phyloP scores from a whole-genome alignment of 2,329 filamentous ascomycete genomes.

The Daldinia eschscholtzii region DNA sequence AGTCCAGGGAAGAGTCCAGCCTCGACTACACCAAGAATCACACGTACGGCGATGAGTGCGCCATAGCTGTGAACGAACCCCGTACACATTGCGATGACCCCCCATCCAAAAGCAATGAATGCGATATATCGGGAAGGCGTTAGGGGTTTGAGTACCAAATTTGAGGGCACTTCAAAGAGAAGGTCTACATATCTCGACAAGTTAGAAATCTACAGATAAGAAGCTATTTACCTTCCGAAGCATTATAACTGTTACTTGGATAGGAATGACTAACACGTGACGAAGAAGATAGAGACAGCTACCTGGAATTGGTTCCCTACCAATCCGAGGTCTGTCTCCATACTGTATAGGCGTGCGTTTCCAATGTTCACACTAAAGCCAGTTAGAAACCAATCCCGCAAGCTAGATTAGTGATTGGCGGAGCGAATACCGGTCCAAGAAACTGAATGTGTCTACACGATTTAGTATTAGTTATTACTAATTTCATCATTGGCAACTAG shows the following conservation, averaged over 20 bases:
- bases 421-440: conserved; percentile 73
- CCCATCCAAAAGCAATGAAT: conserved; percentile 74
- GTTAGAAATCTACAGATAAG: conserved; percentile 8
- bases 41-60: conserved; percentile 74
- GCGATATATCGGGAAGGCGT: conserved; percentile 73
- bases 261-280: conserved; percentile 65
- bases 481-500: background rate
- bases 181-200: conserved; percentile 52
- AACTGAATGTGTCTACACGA: conserved; percentile 72
- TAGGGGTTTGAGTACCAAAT: conserved; percentile 73
- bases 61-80: conserved; percentile 76
- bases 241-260: conserved; percentile 13
- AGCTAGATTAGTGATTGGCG: conserved; percentile 11
- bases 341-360: conserved; percentile 74
- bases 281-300: conserved; percentile 75
- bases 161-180: conserved; percentile 73
- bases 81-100: conserved; percentile 75
- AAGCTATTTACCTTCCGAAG: background rate
- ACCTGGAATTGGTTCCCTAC: conserved; percentile 76
- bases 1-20: conserved; percentile 50
- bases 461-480: conserved; percentile 23
- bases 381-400: conserved; percentile 12
- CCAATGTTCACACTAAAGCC: conserved; percentile 74
- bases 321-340: conserved; percentile 73
- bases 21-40: conserved; percentile 73